phyloP scores from a whole-genome alignment of 345 rosid species.

The Reutealis trisperma region DNA sequence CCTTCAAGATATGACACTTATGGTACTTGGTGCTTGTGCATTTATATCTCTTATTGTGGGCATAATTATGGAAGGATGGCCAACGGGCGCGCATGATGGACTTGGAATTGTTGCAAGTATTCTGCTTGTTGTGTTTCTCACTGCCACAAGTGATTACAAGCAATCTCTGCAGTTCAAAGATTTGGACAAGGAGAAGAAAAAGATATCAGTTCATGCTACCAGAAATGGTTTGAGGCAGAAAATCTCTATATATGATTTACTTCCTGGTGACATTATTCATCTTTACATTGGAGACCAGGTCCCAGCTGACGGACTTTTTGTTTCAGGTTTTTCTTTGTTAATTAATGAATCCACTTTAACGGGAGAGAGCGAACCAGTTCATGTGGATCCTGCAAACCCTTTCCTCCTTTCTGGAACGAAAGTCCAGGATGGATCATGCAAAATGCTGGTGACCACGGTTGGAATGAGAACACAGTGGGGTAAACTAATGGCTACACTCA shows the following conservation, averaged over 20 bases:
- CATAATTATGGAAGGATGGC: slow-evolving; percentile 90
- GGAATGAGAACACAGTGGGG: slow-evolving; percentile 99
- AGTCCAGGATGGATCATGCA: slow-evolving; percentile 90
- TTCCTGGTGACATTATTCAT: slow-evolving; percentile 91
- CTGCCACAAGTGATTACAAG: slow-evolving; percentile 85
- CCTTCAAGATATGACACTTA: slow-evolving; percentile 83
- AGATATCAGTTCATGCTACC: slow-evolving; percentile 76
- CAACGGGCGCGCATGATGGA: slow-evolving; percentile 95
- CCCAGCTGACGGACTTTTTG: slow-evolving; percentile 88
- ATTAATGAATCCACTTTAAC: slow-evolving; percentile 91
- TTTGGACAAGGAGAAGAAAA: slow-evolving; percentile 91
- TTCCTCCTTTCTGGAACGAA: slow-evolving; percentile 91
- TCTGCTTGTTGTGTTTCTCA: slow-evolving; percentile 81
- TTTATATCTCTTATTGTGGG: slow-evolving; percentile 85
- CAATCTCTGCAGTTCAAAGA: slow-evolving; percentile 87
- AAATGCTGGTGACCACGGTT: slow-evolving; percentile 83
- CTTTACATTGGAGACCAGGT: slow-evolving; percentile 88
- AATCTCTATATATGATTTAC: slow-evolving; percentile 77
- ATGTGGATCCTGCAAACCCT: slow-evolving; percentile 63
- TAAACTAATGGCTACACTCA: slow-evolving; percentile 84
- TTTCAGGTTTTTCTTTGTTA: slow-evolving; percentile 80
- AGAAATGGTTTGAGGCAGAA: slow-evolving; percentile 84
- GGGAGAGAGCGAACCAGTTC: slow-evolving; percentile 87
- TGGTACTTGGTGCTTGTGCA: slow-evolving; percentile 89
- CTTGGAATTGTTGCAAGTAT: slow-evolving; percentile 93